Evolutionary conservation across 2,329 filamentous ascomycete species (phyloP), one percentile per base, ranked within the genome.

Genomic region (Stachybotrys chlorohalonatus): DNA sequence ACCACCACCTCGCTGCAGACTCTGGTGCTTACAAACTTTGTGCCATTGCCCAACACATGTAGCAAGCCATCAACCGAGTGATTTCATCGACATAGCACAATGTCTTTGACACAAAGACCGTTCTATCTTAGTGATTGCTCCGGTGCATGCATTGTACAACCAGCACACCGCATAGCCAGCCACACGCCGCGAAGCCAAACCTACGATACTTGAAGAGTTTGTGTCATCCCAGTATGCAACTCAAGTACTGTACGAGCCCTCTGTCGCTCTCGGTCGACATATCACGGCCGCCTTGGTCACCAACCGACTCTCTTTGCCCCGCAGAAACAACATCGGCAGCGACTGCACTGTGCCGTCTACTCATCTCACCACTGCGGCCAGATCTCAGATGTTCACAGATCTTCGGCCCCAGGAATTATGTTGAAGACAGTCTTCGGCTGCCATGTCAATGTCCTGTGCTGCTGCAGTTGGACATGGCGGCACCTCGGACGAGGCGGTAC

Each of bases 401-500:
- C 62, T 50, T 59, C 52, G 36, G 56, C 58, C 6, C 62, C 58
- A 0, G 62, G 65, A 6, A 66, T 61, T 13, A 61, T 55, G 8
- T 57, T 57, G 36, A 24, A 24, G 59, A 57, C 17, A 69, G 59
- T 7, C 57, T 13, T 59, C 55, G 15, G 62, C 48, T 0, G 64
- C 59, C 11, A 63, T 61, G 13, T 61, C 59, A 15, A 70, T 49
- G 16, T 66, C 68, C 7, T 63, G 59, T 30, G 60, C 65, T 60
- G n/a, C 63, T 63, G 15, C 62, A 62, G 52, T 67, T 62, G 7
- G 68, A 69, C 1, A 70, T 58, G 30, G 57, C 63, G n/a, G 66
- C 67, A 7, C 67, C 66, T n/a, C 66, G 57, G 17, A 69, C 61
- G n/a, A 84, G 68, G 15, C 84, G 70, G 51, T 73, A 69, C 36